Conservation (phyloP, 441 rosid species). For the Eugenia klotzschiana region DNA sequence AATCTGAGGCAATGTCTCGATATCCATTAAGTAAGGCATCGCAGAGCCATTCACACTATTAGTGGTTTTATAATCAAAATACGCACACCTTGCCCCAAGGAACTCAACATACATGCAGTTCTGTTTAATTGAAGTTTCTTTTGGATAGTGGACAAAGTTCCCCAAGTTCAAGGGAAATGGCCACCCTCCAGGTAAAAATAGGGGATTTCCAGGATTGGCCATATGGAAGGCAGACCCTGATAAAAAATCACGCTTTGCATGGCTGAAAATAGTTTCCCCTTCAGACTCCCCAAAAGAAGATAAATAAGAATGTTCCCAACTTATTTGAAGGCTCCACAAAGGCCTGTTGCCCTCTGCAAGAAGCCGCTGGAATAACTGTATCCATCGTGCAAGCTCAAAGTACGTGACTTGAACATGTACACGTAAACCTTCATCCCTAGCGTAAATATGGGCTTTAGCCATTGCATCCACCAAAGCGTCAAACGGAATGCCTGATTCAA, state of each 20-base stretch:
- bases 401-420: slow-evolving; percentile 45
- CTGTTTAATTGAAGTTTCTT: slow-evolving; percentile 57
- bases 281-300: slow-evolving; percentile 66
- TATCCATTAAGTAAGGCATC: slow-evolving; percentile 19
- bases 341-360: slow-evolving; percentile 59
- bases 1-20: slow-evolving; percentile 13
- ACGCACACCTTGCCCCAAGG: slow-evolving; percentile 54
- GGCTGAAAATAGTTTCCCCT: slow-evolving; percentile 43
- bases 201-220: slow-evolving; percentile 18
- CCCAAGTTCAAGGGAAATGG: slow-evolving; percentile 56
- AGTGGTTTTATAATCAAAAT: slow-evolving; percentile 17
- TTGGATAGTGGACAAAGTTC: slow-evolving; percentile 53
- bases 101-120: slow-evolving; percentile 76
- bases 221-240: slow-evolving; percentile 19
- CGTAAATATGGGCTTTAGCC: slow-evolving; percentile 81
- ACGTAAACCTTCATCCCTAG: slow-evolving; percentile 41
- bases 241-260: slow-evolving; percentile 39
- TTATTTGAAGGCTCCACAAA: slow-evolving; percentile 76
- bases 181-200: slow-evolving; percentile 82
- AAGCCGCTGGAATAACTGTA: slow-evolving; percentile 73
- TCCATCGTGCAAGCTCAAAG: slow-evolving; percentile 90
- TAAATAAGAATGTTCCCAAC: slow-evolving; percentile 87
- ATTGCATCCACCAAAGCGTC: slow-evolving; percentile 54
- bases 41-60: slow-evolving; percentile 11
- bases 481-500: slow-evolving; percentile 65